Conservation (phyloP, 441 rosid genomes). For the Dalechampia spathulata region DNA sequence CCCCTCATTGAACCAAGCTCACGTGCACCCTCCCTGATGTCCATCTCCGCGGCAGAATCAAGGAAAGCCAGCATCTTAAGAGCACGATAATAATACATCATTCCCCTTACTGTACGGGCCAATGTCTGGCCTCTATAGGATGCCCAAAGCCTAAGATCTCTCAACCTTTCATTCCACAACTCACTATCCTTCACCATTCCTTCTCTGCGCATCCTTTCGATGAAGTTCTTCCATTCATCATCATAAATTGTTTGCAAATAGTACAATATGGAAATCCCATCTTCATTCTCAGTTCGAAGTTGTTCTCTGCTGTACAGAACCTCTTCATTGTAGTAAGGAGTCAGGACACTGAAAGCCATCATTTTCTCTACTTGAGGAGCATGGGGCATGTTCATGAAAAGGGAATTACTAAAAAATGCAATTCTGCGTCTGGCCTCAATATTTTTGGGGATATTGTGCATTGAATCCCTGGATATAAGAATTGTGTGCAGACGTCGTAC, state of each 20-base stretch:
- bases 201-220: constrained; percentile 79
- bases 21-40: constrained; percentile 51
- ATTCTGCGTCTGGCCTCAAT: constrained; percentile 87
- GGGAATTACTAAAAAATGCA: constrained; percentile 91
- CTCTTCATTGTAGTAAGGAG: constrained; percentile 89
- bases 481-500: constrained; percentile 74
- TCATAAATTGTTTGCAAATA: constrained; percentile 79
- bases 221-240: constrained; percentile 86
- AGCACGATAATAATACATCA: constrained; percentile 90
- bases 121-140: constrained; percentile 92
- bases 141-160: constrained; percentile 91
- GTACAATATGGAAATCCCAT: constrained; percentile 80
- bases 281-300: constrained; percentile 73
- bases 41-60: constrained; percentile 84
- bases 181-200: constrained; percentile 63
- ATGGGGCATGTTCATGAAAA: constrained; percentile 91
- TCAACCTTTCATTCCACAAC: constrained; percentile 55
- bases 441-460: constrained; percentile 73
- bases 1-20: constrained; percentile 49
- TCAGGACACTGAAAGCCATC: constrained; percentile 86
- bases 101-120: constrained; percentile 82
- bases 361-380: constrained; percentile 97
- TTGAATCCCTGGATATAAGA: constrained; percentile 71
- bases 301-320: constrained; percentile 81
- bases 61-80: constrained; percentile 80